These are phyloP conservation scores for Tulasnella sp. DNA, from an alignment of 768 basidiomycete species.

Conservation along the genomic window DNA sequence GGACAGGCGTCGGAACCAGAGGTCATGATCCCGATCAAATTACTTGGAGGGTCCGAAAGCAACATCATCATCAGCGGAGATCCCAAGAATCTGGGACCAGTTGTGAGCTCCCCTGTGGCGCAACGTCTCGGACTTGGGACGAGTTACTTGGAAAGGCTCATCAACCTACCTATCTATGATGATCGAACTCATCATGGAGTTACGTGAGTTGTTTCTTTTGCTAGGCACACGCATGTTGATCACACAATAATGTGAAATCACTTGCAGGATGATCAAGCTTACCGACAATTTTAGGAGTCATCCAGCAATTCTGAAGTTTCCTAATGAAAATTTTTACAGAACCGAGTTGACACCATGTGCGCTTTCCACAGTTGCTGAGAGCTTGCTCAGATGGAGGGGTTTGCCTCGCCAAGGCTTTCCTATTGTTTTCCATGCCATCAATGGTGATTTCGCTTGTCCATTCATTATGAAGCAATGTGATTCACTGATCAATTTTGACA, in stretches of 20 bases:
- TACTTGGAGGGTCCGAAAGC: slow-evolving; percentile 39
- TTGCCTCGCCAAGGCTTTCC: slow-evolving; percentile 40
- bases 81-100: slow-evolving; percentile 57
- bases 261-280: slow-evolving; percentile 43
- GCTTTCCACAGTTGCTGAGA: slow-evolving; percentile 20
- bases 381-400: slow-evolving; percentile 24
- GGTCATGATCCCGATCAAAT: slow-evolving; percentile 45
- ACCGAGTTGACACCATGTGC: slow-evolving; percentile 39
- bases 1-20: slow-evolving; percentile 63
- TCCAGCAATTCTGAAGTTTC: slow-evolving; percentile 42
- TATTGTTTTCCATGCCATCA: slow-evolving; percentile 45
- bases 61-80: slow-evolving; percentile 55
- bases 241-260: not conserved
- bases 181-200: slow-evolving; percentile 5
- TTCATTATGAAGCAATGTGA: not conserved
- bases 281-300: slow-evolving; percentile 55
- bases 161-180: slow-evolving; percentile 30
- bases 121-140: slow-evolving; percentile 41
- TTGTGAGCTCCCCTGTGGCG: slow-evolving; percentile 47
- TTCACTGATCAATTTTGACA: not conserved
- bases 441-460: slow-evolving; percentile 28
- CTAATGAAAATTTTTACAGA: slow-evolving; percentile 47
- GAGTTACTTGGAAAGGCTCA: slow-evolving; percentile 50
- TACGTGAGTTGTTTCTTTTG: slow-evolving; percentile 16
- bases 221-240: not conserved